Conservation (phyloP, 176 grass and related monocot species). For the Bromus sterilis region DNA sequence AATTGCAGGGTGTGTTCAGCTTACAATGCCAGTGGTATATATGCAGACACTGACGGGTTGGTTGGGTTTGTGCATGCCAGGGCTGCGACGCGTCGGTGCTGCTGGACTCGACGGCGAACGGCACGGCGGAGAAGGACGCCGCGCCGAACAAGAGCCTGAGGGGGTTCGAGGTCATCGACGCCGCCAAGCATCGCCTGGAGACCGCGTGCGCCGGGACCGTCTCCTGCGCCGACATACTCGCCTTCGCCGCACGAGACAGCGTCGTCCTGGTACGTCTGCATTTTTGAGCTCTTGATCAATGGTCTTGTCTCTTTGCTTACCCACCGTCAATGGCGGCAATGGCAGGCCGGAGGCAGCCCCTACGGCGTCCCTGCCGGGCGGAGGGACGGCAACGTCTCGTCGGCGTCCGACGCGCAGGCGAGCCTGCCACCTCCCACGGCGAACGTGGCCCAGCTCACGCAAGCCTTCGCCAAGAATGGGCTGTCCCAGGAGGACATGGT, state of each 20-base stretch:
- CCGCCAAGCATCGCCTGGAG: constrained; percentile 44
- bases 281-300: no score
- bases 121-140: constrained; percentile 57
- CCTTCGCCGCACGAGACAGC: constrained; percentile 62
- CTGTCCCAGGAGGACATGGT: constrained; percentile 63
- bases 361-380: constrained; percentile 65
- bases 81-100: constrained; percentile 66
- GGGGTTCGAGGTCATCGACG: constrained; percentile 45
- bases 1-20: constrained; percentile 23
- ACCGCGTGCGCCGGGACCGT: constrained; percentile 32
- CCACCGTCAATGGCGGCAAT: not conserved
- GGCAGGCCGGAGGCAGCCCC: constrained; percentile 44
- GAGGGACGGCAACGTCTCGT: constrained; percentile 48
- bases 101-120: constrained; percentile 35
- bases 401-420: constrained; percentile 14
- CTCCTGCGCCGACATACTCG: constrained; percentile 68
- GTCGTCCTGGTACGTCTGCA: constrained; percentile 47
- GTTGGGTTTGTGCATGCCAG: not conserved
- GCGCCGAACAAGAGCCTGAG: constrained; percentile 44
- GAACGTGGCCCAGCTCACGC: constrained; percentile 22
- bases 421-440: constrained; percentile 31
- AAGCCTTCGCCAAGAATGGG: constrained; percentile 30
- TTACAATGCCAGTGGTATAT: not conserved
- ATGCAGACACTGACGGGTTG: not conserved
- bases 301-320: not conserved